Evolutionary conservation across 2,329 filamentous ascomycete species (phyloP).

Genomic region (Harringtonia lauricola): DNA sequence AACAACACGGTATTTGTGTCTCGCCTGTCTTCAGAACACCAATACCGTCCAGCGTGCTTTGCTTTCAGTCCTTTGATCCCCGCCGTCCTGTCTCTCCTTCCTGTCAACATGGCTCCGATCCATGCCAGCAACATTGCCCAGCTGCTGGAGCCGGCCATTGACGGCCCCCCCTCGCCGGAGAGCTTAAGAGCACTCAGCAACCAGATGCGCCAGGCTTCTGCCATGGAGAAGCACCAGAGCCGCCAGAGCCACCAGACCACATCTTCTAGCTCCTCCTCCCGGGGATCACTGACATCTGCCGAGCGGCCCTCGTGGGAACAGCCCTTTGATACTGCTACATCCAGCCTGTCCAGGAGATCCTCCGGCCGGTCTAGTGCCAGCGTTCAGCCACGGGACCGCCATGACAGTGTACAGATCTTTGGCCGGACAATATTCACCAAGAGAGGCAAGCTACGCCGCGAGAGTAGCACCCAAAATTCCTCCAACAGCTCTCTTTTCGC

Average conservation of each 20-base stretch:
- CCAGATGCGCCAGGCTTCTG: constrained; percentile 45
- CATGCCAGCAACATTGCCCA: constrained; percentile 22
- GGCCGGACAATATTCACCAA: constrained; percentile 49
- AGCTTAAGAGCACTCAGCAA: constrained; percentile 46
- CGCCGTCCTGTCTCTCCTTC: neutral
- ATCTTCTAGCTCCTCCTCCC: constrained; percentile 46
- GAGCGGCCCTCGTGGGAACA: constrained; percentile 41
- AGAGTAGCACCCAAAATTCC: constrained; percentile 36
- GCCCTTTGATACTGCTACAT: constrained; percentile 23
- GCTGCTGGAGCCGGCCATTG: constrained; percentile 45
- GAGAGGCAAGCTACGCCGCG: constrained; percentile 38
- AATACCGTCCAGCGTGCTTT: neutral
- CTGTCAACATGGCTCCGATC: constrained; percentile 3
- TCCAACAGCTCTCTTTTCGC: constrained; percentile 38
- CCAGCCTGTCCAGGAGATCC: constrained; percentile 38
- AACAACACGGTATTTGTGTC: too few relatives aligned
- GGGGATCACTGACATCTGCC: constrained; percentile 31
- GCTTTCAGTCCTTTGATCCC: neutral
- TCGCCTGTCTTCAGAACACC: neutral
- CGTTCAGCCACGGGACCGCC: constrained; percentile 40
- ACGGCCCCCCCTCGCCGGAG: constrained; percentile 50
- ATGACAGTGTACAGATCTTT: constrained; percentile 49
- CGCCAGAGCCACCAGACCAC: constrained; percentile 30
- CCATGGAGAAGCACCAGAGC: constrained; percentile 30
- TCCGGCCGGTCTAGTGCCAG: constrained; percentile 42